These are phyloP conservation scores for Pistacia atlantica DNA, from an alignment of 345 rosid genomes.

Conservation along the genomic window DNA sequence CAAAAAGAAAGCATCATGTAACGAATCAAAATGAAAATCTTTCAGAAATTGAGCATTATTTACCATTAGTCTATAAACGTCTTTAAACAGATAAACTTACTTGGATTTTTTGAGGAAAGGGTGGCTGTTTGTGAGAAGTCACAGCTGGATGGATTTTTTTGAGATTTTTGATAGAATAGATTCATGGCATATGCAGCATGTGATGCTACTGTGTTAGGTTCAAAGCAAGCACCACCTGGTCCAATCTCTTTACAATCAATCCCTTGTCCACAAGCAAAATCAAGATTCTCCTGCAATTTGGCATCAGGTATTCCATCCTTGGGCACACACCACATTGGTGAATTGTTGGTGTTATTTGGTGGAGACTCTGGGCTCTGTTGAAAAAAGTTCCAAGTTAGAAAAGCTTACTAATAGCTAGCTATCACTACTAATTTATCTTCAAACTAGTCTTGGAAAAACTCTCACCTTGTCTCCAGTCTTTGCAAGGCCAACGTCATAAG, in stretches of 20 bases:
- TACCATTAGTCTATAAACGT: neutral
- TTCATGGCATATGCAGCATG: conserved; percentile 96
- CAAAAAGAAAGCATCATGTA: neutral
- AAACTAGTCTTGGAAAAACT: too few species aligned
- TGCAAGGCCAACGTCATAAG: conserved; percentile 74
- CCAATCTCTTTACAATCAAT: conserved; percentile 72
- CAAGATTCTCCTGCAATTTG: conserved; percentile 72
- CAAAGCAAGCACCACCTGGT: conserved; percentile 86
- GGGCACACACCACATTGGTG: conserved; percentile 66
- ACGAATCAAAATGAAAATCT: too few species aligned
- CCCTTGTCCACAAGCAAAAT: conserved; percentile 80
- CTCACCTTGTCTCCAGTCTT: conserved; percentile 38
- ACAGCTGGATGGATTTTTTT: conserved; percentile 50
- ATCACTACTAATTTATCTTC: too few species aligned
- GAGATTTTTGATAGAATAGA: conserved; percentile 63
- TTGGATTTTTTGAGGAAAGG: conserved; percentile 71
- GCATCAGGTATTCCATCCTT: conserved; percentile 49
- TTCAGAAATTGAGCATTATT: too few species aligned
- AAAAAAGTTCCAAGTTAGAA: conserved; percentile 16
- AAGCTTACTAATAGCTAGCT: neutral
- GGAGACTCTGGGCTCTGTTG: conserved; percentile 24
- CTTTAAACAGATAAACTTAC: conserved; percentile 36
- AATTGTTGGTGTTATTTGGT: conserved; percentile 35
- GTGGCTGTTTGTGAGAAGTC: conserved; percentile 66
- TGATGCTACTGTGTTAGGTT: conserved; percentile 65